Conservation (phyloP, 176 grass and related monocot species). For the Oryza glaberrima region DNA sequence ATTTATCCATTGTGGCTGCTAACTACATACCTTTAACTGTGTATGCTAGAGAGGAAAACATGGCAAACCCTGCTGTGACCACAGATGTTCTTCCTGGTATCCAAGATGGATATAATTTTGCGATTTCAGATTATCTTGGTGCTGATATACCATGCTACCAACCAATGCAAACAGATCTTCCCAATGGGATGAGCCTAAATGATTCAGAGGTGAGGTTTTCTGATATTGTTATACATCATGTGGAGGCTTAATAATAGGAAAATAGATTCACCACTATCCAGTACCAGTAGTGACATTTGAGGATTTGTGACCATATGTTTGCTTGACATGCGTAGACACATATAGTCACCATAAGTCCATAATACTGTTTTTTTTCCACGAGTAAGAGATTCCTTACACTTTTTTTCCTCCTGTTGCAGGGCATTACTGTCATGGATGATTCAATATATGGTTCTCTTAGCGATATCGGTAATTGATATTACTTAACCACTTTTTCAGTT, state of each 20-base stretch:
- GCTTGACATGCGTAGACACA: background rate
- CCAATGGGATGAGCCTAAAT: slow-evolving; percentile 63
- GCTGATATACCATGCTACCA: slow-evolving; percentile 75
- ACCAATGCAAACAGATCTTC: slow-evolving; percentile 70
- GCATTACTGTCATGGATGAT: slow-evolving; percentile 72
- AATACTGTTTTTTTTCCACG: background rate
- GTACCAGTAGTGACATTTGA: background rate
- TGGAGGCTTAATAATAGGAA: background rate
- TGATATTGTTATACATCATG: slow-evolving; percentile 15
- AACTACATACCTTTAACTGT: slow-evolving; percentile 11
- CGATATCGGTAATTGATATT: slow-evolving; percentile 66
- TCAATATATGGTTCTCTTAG: slow-evolving; percentile 71
- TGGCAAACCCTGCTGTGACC: slow-evolving; percentile 51
- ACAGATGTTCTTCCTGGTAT: slow-evolving; percentile 66
- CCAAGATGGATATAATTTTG: slow-evolving; percentile 78
- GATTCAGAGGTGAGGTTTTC: slow-evolving; percentile 47
- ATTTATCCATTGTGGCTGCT: slow-evolving; percentile 17
- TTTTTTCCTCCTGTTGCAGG: slow-evolving; percentile 51
- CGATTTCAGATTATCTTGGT: slow-evolving; percentile 87
- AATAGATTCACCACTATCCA: background rate
- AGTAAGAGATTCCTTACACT: slow-evolving; percentile 17
- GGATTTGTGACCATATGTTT: background rate
- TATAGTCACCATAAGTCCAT: background rate
- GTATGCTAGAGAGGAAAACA: slow-evolving; percentile 74
- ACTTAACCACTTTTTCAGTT: background rate